A percentile compares a stretch with the other conserved stretches of the same genome.
These are phyloP conservation scores for Zygosaccharomyces pseudobailii DNA, from an alignment of 1,139 yeast genomes.

Conservation along the genomic window DNA sequence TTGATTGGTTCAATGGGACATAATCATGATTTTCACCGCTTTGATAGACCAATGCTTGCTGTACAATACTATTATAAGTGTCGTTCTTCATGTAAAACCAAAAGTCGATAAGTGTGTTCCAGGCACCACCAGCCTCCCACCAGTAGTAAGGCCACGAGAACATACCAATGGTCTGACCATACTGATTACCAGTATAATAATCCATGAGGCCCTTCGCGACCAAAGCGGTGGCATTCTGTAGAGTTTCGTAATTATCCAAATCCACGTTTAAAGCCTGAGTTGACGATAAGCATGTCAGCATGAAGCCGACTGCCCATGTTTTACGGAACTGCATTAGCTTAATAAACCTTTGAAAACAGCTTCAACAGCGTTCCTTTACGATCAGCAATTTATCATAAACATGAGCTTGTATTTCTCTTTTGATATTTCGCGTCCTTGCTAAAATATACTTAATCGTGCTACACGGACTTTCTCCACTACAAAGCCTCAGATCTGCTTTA, in stretches of 20 bases:
- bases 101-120: constrained; percentile 81
- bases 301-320: background rate
- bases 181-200: constrained; percentile 67
- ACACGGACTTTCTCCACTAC: background rate
- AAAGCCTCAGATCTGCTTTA: background rate
- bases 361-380: background rate
- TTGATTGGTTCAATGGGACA: constrained; percentile 83
- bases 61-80: constrained; percentile 56
- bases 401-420: background rate
- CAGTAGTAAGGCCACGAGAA: constrained; percentile 85
- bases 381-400: background rate
- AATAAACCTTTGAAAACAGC: background rate
- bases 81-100: constrained; percentile 68
- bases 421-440: constrained; percentile 3
- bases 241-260: constrained; percentile 35
- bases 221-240: constrained; percentile 50
- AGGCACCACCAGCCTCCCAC: constrained; percentile 99
- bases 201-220: constrained; percentile 73
- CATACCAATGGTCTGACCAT: constrained; percentile 82
- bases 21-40: constrained; percentile 72
- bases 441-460: constrained; percentile 1
- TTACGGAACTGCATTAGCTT: background rate
- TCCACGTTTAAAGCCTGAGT: constrained; percentile 35
- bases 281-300: constrained; percentile 5
- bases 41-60: constrained; percentile 65